A percentile compares a stretch with the other conserved stretches of the same genome.
phyloP scores from a whole-genome alignment of 2,329 filamentous ascomycete species.

The Trichoderma arundinaceum region DNA sequence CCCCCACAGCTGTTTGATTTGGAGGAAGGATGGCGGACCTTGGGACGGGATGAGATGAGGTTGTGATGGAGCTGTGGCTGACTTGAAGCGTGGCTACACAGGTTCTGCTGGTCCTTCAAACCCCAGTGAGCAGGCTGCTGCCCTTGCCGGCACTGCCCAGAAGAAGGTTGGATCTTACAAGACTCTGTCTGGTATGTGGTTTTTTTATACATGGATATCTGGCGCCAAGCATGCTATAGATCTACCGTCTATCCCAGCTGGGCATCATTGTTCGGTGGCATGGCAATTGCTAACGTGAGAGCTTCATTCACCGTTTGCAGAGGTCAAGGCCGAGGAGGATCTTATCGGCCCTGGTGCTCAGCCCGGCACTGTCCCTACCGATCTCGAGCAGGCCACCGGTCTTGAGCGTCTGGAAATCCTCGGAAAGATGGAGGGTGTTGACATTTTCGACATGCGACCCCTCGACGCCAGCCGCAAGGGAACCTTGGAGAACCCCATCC shows the following conservation, averaged over 20 bases:
- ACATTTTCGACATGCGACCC: conserved; percentile 98
- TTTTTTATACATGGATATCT: conserved; percentile 27
- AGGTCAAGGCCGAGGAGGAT: conserved; percentile 82
- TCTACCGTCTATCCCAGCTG: conserved; percentile 37
- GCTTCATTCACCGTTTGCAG: conserved; percentile 54
- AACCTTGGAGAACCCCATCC: conserved; percentile 89
- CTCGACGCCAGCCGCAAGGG: conserved; percentile 89
- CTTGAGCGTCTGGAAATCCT: conserved; percentile 98
- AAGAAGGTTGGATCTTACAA: conserved; percentile 56
- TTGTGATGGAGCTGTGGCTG: conserved; percentile 38
- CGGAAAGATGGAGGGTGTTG: conserved; percentile 98
- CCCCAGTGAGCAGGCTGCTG: conserved; percentile 48
- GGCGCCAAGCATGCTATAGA: conserved; percentile 27
- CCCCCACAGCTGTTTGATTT: conserved; percentile 3
- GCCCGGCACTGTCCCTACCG: conserved; percentile 85
- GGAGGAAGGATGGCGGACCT: not conserved
- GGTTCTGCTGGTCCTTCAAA: conserved; percentile 38
- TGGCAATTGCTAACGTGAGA: not conserved
- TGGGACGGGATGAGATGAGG: not conserved
- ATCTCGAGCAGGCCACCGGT: conserved; percentile 95
- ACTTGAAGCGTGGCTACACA: conserved; percentile 37
- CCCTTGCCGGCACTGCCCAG: conserved; percentile 47
- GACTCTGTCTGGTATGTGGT: conserved; percentile 53
- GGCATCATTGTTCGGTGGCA: not conserved
- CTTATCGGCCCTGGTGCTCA: conserved; percentile 82